Base-by-base conservation (phyloP, 2,329 filamentous ascomycete genomes). In the Aspergillus sp. region DNA sequence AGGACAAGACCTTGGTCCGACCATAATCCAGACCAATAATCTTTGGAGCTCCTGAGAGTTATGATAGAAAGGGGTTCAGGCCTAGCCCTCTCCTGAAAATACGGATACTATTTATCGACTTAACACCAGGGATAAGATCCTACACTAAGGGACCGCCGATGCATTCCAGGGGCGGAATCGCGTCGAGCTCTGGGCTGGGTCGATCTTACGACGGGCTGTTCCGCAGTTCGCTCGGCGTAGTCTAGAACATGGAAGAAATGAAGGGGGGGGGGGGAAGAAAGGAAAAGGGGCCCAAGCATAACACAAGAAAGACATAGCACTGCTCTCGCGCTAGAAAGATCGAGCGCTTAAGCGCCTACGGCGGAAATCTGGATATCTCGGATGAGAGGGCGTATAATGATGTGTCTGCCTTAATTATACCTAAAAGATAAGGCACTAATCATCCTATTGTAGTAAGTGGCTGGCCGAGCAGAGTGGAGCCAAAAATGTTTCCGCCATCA, bases 401-500 rank as follows among this genome's bases (percentile, higher is more conserved):
- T 37, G 13, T 58, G 4, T 12, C 3, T 55, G 54, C 39, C 53
- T 58, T 15, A 12, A 41, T 45, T 2, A 4, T 44, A 59, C 64
- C 61, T 60, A 4, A 51, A 2, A 13, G 0, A 1, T 13, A 8
- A 58, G 55, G 62, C 61, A 54, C 8, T 24, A 22, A 22, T 7
- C 0, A 9, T 40, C 61, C 62, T 15, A 51, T 64, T 57, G n/a
- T 15, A 61, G 66, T 62, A 67, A 66, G 64, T 56, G 58, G 58
- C 64, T 62, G 58, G 55, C 54, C 27, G 27, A 30, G 27, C 27
- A 9, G 27, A 30, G 27, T 30, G 22, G 54, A 52, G 34, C 56
- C 60, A 66, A 65, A 66, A 68, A 65, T 62, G 63, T 64, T 57
- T 55, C 60, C 48, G 57, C 60, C 58, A 57, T 61, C 57, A 57